phyloP scores from a whole-genome alignment of 2,329 filamentous ascomycete species.

The Cercospora sp. region DNA sequence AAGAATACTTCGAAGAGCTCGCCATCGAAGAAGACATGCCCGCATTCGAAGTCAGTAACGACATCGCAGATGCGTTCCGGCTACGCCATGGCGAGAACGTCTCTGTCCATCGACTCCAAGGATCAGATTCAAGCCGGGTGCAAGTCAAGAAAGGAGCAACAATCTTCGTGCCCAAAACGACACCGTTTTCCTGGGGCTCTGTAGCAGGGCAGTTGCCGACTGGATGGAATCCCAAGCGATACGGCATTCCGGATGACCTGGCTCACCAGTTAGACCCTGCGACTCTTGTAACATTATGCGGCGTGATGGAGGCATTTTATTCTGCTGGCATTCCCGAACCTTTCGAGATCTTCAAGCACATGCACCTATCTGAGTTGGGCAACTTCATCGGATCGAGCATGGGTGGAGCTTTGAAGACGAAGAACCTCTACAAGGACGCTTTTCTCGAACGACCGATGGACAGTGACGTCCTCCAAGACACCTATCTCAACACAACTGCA shows the following conservation, averaged over 20 bases:
- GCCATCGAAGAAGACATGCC: not conserved
- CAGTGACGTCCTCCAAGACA: not conserved
- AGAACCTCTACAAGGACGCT: not conserved
- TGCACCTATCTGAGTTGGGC: not conserved
- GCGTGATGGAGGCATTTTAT: not conserved
- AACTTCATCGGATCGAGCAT: not conserved
- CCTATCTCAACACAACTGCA: not conserved
- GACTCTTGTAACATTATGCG: not conserved
- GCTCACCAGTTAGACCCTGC: not conserved
- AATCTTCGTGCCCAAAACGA: not conserved
- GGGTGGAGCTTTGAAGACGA: not conserved
- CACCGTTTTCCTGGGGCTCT: not conserved
- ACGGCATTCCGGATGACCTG: not conserved
- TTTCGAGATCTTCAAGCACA: not conserved
- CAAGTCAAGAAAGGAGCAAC: not conserved
- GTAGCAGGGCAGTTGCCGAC: not conserved
- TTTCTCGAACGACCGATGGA: not conserved
- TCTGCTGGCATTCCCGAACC: not conserved
- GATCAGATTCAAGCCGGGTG: not conserved
- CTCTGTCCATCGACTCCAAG: not conserved
- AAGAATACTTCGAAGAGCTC: not conserved
- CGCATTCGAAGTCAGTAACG: not conserved
- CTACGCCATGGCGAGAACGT: not conserved
- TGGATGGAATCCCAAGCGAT: not conserved
- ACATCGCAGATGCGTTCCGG: not conserved